Evolutionary conservation across 352 stramenopile species (phyloP).

Genomic region (Elongisporangium anandrum): DNA sequence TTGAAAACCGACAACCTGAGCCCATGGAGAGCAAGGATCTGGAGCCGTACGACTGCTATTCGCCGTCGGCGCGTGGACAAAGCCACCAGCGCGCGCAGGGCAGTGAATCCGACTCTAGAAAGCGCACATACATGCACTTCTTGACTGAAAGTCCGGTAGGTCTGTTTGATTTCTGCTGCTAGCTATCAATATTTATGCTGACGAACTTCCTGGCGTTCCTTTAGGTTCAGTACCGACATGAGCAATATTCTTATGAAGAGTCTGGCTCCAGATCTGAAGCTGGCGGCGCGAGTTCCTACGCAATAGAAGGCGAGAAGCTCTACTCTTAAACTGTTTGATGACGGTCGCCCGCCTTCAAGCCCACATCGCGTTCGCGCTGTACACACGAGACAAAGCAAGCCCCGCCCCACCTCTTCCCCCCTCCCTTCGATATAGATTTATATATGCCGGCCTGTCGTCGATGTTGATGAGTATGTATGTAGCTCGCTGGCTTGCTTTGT

Average conservation of each 20-base stretch:
- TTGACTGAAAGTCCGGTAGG: constrained; percentile 52
- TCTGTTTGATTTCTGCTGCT: background rate
- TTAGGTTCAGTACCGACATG: constrained; percentile 9
- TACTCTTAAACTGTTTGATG: constrained; percentile 49
- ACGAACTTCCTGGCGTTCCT: background rate
- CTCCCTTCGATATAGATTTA: constrained; percentile 9
- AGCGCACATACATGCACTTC: constrained; percentile 78
- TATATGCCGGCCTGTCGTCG: constrained; percentile 11
- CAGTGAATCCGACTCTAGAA: constrained; percentile 30
- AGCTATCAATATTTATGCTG: background rate
- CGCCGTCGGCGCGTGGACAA: constrained; percentile 7
- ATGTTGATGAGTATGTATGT: constrained; percentile 7
- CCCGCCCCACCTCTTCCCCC: background rate
- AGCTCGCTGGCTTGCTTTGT: background rate
- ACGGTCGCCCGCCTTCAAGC: background rate
- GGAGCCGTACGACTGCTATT: constrained; percentile 80
- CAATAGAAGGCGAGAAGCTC: constrained; percentile 73
- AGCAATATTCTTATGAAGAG: background rate
- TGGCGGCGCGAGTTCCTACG: constrained; percentile 20
- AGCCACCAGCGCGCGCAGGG: constrained; percentile 7
- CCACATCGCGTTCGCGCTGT: constrained; percentile 4
- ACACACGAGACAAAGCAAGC: background rate
- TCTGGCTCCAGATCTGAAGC: background rate
- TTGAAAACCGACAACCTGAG: constrained; percentile 41
- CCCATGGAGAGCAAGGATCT: constrained; percentile 44